Percentiles rank a stretch among this genome's conserved stretches.
Conservation (phyloP, 1,284 basidiomycete genomes). For the Schizophyllum commune region DNA sequence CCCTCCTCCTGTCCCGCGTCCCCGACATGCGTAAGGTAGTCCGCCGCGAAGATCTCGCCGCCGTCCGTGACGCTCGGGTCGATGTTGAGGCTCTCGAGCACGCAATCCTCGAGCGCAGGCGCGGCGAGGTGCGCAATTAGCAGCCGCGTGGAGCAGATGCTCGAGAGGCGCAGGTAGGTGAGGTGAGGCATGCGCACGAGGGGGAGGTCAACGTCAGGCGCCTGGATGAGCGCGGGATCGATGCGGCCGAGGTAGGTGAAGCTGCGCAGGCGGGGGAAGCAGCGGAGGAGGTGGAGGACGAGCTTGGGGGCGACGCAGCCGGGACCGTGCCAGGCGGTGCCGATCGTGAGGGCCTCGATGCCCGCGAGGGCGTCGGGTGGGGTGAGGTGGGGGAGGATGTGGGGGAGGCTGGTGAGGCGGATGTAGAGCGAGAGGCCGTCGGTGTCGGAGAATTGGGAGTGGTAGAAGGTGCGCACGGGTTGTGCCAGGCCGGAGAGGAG, state of each 20-base stretch:
- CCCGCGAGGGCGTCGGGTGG: neutral
- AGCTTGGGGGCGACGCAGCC: neutral
- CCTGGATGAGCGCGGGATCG: constrained; percentile 23
- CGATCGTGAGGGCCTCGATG: neutral
- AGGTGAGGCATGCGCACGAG: constrained; percentile 46
- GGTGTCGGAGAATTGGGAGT: constrained; percentile 46
- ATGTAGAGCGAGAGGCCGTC: constrained; percentile 36
- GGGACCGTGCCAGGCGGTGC: neutral
- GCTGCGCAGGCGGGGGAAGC: neutral
- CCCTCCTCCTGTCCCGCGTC: constrained; percentile 68
- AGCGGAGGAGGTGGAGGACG: neutral
- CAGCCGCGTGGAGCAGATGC: constrained; percentile 53
- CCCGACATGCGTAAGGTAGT: constrained; percentile 25
- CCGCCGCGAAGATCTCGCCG: constrained; percentile 14
- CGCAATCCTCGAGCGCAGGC: constrained; percentile 49
- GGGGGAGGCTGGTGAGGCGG: constrained; percentile 41
- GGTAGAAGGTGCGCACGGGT: constrained; percentile 38
- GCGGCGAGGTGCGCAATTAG: constrained; percentile 53
- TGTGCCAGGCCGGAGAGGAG: constrained; percentile 34
- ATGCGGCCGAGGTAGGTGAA: neutral
- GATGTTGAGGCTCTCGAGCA: constrained; percentile 58
- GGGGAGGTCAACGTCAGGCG: constrained; percentile 22
- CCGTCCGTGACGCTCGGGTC: constrained; percentile 37
- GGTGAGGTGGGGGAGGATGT: constrained; percentile 35
- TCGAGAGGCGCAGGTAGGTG: constrained; percentile 44